phyloP scores from a whole-genome alignment of 2,329 filamentous ascomycete species.

The Arthrobotrys iridis region DNA sequence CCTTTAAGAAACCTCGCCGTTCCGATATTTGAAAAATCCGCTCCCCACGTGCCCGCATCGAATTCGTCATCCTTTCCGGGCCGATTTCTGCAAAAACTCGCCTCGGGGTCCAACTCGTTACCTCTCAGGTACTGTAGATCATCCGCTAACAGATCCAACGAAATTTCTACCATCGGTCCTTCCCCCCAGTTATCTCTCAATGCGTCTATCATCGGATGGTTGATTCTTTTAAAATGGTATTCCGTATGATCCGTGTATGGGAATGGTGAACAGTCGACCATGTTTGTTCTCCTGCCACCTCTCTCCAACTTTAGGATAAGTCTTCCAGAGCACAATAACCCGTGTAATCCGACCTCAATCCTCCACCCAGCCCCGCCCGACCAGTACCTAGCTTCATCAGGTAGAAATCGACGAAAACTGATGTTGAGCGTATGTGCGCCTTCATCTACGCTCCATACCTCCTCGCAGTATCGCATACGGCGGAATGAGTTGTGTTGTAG shows the following conservation, averaged over 20 bases:
- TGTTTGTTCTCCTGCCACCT: neutral
- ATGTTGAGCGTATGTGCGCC: neutral
- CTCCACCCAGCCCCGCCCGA: neutral
- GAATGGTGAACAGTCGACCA: no score
- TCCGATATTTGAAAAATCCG: neutral
- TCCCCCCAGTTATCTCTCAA: neutral
- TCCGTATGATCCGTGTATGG: neutral
- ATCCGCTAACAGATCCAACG: neutral
- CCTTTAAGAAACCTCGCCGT: neutral
- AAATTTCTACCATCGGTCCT: neutral
- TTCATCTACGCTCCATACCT: neutral
- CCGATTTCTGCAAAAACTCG: neutral
- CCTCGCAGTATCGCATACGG: neutral
- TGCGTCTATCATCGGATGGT: neutral
- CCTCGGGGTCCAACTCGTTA: neutral
- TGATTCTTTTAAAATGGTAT: neutral
- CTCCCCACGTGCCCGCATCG: neutral
- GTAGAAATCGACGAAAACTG: neutral
- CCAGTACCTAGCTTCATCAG: neutral
- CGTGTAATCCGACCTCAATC: neutral
- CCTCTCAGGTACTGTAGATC: neutral
- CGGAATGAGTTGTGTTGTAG: constrained; percentile 5
- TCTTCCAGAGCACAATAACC: neutral
- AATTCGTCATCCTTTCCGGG: neutral
- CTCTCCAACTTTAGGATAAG: neutral